Evolutionary conservation across 768 basidiomycete species (phyloP).

Genomic region (Psilocybe tampanensis): DNA sequence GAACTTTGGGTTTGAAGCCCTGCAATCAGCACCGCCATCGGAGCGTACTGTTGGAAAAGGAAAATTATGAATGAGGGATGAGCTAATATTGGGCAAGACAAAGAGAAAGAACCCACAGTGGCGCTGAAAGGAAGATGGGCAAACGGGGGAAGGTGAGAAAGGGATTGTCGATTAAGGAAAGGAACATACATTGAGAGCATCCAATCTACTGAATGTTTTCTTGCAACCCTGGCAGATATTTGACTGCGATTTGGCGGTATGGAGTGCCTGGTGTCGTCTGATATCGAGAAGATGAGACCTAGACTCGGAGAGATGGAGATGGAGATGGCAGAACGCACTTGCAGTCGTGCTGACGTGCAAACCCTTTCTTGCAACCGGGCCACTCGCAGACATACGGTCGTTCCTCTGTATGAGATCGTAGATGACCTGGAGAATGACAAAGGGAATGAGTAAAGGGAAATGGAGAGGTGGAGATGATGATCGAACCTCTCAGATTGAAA

Average conservation of each 20-base stretch:
- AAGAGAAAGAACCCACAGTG: slow-evolving; percentile 60
- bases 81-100: slow-evolving; percentile 17
- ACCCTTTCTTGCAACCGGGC: slow-evolving; percentile 93
- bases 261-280: slow-evolving; percentile 89
- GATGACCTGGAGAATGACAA: slow-evolving; percentile 60
- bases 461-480: background rate
- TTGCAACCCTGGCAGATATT: slow-evolving; percentile 92
- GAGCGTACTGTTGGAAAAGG: slow-evolving; percentile 63
- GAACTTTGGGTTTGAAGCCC: slow-evolving; percentile 46
- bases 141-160: slow-evolving; percentile 11
- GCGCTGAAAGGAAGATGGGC: slow-evolving; percentile 48
- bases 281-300: slow-evolving; percentile 2
- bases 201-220: slow-evolving; percentile 92
- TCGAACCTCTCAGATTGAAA: slow-evolving; percentile 81
- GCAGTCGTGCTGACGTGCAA: slow-evolving; percentile 96
- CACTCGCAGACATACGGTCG: slow-evolving; percentile 92
- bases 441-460: slow-evolving; percentile 9
- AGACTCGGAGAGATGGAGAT: background rate
- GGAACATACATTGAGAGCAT: slow-evolving; percentile 88
- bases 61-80: slow-evolving; percentile 26
- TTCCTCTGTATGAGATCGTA: slow-evolving; percentile 95
- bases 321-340: slow-evolving; percentile 59
- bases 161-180: slow-evolving; percentile 2
- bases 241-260: slow-evolving; percentile 78
- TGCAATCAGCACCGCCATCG: slow-evolving; percentile 82